Conservation (phyloP, 345 rosid genomes). For the Theobroma cacao region DNA sequence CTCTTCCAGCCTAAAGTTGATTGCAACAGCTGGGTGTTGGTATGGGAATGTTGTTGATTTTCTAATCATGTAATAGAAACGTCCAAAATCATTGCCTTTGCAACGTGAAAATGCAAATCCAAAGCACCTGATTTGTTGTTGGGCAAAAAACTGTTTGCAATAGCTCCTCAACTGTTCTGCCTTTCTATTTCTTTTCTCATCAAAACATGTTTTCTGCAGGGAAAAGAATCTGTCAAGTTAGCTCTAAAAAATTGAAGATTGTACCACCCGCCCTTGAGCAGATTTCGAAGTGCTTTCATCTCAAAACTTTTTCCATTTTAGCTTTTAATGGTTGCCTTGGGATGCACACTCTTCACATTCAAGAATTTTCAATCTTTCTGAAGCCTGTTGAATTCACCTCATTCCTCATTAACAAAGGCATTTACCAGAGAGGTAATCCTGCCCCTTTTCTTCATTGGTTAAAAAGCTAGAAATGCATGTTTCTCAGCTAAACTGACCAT, state of each 20-base stretch:
- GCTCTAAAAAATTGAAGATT: not conserved
- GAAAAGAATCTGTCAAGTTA: not conserved
- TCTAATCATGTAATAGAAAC: not conserved
- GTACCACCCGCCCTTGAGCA: not conserved
- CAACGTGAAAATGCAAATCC: not conserved
- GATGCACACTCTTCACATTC: too few species aligned
- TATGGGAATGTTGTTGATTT: conserved; percentile 1
- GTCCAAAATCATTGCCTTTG: not conserved
- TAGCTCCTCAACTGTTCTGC: not conserved
- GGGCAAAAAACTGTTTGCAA: not conserved
- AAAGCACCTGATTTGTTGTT: not conserved
- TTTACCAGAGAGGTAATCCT: too few species aligned
- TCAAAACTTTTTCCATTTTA: too few species aligned
- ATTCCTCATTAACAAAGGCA: too few species aligned
- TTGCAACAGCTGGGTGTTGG: not conserved
- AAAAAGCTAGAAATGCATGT: too few species aligned
- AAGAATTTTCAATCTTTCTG: too few species aligned
- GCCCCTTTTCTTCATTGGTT: too few species aligned
- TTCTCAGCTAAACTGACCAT: too few species aligned
- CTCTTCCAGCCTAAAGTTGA: conserved; percentile 10
- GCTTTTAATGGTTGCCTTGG: not conserved
- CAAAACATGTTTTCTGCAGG: not conserved
- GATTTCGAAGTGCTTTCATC: not conserved
- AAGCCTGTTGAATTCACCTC: too few species aligned
- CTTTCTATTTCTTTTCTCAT: too few species aligned